Evolutionary conservation across 225 moss, liverwort and hornwort species (phyloP), one percentile per base, ranked within the genome.

Genomic region (Bryum argenteum): DNA sequence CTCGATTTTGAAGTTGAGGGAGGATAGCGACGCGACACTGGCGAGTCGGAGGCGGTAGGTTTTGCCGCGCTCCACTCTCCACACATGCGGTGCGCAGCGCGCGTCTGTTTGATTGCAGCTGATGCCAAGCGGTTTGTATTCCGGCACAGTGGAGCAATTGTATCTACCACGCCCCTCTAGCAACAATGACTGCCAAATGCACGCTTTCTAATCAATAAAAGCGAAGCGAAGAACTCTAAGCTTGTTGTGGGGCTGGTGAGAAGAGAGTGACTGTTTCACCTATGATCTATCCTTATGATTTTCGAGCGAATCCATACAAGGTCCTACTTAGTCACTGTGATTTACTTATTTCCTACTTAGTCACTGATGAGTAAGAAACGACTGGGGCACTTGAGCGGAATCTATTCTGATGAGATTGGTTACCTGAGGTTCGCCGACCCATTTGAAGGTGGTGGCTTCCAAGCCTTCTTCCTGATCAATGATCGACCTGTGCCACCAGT

Each of bases 1-100:
- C 93, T 94, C 93, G 28, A 94, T 77, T 69, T 86, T 83, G 80
- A 94, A 91, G 67, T 94, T 94, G 55, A 94, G 79, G 1, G 89
- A 72, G 9, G 82, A 82, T 58, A 94, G 59, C 5, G 93, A 86
- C 0, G 93, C 81, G 5, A 89, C 91, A 13, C 84, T 94, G 40
- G 78, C 89, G 9, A 94, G 82, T 15, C 96, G 89, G 47, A 96
- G 78, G 1, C 96, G 86, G 77, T 93, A 96, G 0, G 85, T 93
- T 42, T 83, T 82, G 20, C 84, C 84, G 11, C 87, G 74, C 19
- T 85, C 75, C 20, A 96, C 96, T 9, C 52, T 52, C 65, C 89
- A 78, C 10, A 85, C 65, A 20, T 85, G 74, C 11, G 93, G 91
- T 9, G 71, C 17, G 67, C 91, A 91, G 2, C 67, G 56, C 5